Percentiles rank a stretch among this genome's conserved stretches.
These are phyloP conservation scores for Penicillium expansum DNA, from an alignment of 2,329 filamentous ascomycete species.

Conservation along the genomic window DNA sequence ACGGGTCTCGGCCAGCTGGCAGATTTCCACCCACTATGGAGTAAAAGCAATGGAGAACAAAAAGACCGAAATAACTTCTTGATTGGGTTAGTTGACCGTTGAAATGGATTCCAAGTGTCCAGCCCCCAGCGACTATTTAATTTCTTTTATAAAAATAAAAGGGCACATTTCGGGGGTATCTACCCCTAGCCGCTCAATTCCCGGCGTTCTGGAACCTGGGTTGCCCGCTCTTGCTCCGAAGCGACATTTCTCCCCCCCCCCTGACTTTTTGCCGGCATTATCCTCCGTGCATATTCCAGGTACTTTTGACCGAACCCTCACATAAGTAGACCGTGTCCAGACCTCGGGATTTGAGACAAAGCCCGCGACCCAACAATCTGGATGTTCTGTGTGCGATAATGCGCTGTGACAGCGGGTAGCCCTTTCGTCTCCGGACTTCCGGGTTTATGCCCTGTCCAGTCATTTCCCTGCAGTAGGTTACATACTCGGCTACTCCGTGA, in stretches of 20 bases:
- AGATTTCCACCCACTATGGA: neutral
- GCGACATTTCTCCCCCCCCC: neutral
- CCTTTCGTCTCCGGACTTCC: neutral
- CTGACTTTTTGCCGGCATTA: neutral
- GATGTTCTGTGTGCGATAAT: neutral
- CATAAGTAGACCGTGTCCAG: neutral
- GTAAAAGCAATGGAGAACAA: neutral
- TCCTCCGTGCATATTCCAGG: neutral
- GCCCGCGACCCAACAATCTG: neutral
- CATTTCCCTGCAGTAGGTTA: neutral
- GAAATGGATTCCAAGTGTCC: slow-evolving; percentile 1
- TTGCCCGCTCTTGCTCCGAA: neutral
- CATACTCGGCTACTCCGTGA: neutral
- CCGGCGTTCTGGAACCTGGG: neutral
- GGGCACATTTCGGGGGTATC: neutral
- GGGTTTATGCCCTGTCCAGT: neutral
- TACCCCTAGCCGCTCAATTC: neutral
- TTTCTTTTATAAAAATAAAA: neutral
- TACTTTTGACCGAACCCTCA: neutral
- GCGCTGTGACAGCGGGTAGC: slow-evolving; percentile 2
- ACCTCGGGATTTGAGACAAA: neutral
- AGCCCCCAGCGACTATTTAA: neutral
- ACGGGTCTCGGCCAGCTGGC: neutral
- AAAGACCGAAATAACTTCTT: neutral
- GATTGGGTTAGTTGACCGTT: slow-evolving; percentile 20